Evolutionary conservation across 208 protist genomes (phyloP), one percentile per base, ranked within the genome.

Genomic region (Leishmania turanica): DNA sequence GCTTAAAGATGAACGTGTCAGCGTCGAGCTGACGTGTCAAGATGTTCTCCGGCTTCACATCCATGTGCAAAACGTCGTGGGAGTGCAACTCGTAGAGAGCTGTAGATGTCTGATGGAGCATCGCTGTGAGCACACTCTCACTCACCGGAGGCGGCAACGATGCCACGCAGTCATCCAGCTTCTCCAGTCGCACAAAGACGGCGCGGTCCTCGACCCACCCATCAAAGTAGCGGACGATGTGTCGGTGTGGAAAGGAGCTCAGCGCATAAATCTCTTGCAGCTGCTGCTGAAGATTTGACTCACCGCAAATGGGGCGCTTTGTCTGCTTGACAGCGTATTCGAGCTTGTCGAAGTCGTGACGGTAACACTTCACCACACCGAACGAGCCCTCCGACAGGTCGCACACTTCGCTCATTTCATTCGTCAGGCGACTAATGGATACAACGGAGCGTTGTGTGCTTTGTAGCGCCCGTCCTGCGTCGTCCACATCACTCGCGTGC

Each of bases 171-270:
- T 85, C 88, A 21, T 89, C 80, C 56, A 96, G 79, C 54, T 85
- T 87, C 80, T 98, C 96, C 1, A 91, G 95, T 62, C 94, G 93
- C 45, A 98, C 60, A 75, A 91, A 94, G 49, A 97, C 87, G 9
- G 88, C 78, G 54, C 88, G 88, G 45, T 95, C 92, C 82, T 98
- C 96, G 24, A 97, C 86, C 96, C 96, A 98, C 45, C 80, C 88
- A 72, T 96, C 88, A 78, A 91, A 95, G 85, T 98, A 98, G 45
- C 91, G 87, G 42, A 98, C 82, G 65, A 98, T 92, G 80, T 96
- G 87, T 0, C 87, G 90, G 78, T 93, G 93, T 49, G 83, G 86
- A 83, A 90, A 92, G 13, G 90, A 88, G 76, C 90, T 93, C 9
- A 97, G 87, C 0, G 90, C 89, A 77, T 95, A 96, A 31, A 94